Percentiles rank a stretch among this genome's conserved stretches.
phyloP scores from a whole-genome alignment of 306 rosid species.

The Cucumis hystrix region DNA sequence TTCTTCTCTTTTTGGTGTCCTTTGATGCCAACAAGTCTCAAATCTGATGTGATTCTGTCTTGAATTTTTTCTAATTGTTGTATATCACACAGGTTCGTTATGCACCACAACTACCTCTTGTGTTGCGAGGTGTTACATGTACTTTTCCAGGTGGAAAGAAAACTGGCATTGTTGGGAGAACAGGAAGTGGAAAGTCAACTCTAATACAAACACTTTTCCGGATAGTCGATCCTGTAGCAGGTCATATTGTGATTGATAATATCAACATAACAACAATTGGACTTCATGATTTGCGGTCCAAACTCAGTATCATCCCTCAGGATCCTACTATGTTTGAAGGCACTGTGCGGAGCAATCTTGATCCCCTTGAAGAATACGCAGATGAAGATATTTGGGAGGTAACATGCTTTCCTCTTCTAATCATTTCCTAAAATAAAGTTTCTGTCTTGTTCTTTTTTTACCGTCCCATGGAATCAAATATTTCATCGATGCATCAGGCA shows the following conservation, averaged over 20 bases:
- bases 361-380: constrained; percentile 67
- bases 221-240: constrained; percentile 43
- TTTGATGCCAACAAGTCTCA: neutral
- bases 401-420: constrained; percentile 7
- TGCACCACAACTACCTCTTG: constrained; percentile 81
- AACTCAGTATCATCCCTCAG: constrained; percentile 81
- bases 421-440: neutral
- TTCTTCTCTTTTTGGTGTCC: neutral
- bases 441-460: neutral
- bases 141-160: constrained; percentile 60
- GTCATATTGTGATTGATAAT: constrained; percentile 46
- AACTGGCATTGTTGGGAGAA: constrained; percentile 88
- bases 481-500: constrained; percentile 29
- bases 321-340: constrained; percentile 98
- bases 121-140: constrained; percentile 42
- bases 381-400: constrained; percentile 91
- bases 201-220: constrained; percentile 71
- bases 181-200: constrained; percentile 79
- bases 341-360: constrained; percentile 68
- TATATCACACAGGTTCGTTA: constrained; percentile 54
- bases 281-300: constrained; percentile 66
- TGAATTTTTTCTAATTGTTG: neutral
- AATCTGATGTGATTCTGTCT: neutral
- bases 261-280: constrained; percentile 54
- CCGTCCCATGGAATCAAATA: neutral